Evolutionary conservation across 2,329 filamentous ascomycete species (phyloP).

Genomic region (Cryphonectria radicalis): DNA sequence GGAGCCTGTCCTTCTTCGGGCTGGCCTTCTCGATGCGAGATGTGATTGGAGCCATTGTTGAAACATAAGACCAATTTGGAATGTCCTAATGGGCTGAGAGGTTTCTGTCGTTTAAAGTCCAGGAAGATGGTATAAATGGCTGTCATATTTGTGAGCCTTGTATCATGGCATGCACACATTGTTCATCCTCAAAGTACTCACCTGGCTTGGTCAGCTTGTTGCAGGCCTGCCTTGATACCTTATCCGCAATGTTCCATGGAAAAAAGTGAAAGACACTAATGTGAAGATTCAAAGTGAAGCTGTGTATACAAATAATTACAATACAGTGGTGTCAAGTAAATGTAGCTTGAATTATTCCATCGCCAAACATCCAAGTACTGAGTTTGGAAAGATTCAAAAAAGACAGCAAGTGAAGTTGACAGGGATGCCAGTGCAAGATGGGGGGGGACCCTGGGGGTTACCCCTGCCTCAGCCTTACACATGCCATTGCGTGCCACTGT

Average conservation of each 20-base stretch:
- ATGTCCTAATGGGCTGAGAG: no score
- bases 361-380: background rate
- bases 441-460: background rate
- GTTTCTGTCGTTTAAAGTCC: background rate
- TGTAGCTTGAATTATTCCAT: background rate
- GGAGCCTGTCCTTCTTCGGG: background rate
- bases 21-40: background rate
- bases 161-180: background rate
- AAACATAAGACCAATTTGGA: background rate
- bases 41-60: background rate
- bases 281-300: background rate
- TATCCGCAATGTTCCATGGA: background rate
- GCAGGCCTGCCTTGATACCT: background rate
- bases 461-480: conserved; percentile 7
- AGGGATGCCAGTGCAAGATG: background rate
- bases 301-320: background rate
- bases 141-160: background rate
- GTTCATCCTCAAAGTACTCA: background rate
- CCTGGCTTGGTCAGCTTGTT: background rate
- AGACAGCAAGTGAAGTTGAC: background rate
- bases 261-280: background rate
- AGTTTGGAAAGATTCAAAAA: background rate
- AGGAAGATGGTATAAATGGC: background rate
- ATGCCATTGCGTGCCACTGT: conserved; percentile 1
- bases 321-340: background rate